phyloP scores from a whole-genome alignment of 2,329 filamentous ascomycete species.

The Metarhizium sp. region DNA sequence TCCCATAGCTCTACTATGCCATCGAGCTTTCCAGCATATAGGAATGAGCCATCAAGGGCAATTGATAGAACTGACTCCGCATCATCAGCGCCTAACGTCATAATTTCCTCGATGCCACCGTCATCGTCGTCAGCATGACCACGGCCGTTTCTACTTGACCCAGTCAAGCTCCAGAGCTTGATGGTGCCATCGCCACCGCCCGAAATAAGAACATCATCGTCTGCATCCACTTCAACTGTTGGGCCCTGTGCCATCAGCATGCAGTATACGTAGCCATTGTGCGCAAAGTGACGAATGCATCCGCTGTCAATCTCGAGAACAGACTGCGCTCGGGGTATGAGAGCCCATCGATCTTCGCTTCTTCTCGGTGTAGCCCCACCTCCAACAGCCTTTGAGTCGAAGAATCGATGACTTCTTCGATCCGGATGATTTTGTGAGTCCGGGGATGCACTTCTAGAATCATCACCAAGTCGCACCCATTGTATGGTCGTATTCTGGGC shows the following conservation, averaged over 20 bases:
- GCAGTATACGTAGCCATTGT: conserved; percentile 92
- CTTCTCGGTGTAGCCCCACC: conserved; percentile 70
- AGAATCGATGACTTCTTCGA: conserved; percentile 76
- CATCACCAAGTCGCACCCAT: conserved; percentile 72
- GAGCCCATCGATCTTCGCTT: conserved; percentile 46
- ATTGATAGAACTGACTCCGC: conserved; percentile 64
- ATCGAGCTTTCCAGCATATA: conserved; percentile 82
- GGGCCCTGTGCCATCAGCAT: conserved; percentile 77
- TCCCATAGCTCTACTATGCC: conserved; percentile 96
- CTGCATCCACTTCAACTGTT: conserved; percentile 55
- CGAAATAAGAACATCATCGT: conserved; percentile 77
- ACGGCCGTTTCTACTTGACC: conserved; percentile 1
- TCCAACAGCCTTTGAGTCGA: conserved; percentile 81
- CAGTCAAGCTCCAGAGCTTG: conserved; percentile 73
- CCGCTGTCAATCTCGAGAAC: conserved; percentile 73
- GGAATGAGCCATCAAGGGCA: conserved; percentile 78
- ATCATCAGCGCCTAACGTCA: conserved; percentile 51
- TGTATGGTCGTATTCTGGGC: conserved; percentile 93
- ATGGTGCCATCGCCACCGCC: conserved; percentile 91
- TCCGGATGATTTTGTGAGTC: conserved; percentile 63
- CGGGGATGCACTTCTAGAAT: conserved; percentile 46
- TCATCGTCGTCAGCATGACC: conserved; percentile 33
- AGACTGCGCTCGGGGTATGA: conserved; percentile 43
- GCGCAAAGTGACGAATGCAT: conserved; percentile 79
- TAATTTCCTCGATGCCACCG: conserved; percentile 59